Percentiles rank a stretch among this genome's conserved stretches.
Evolutionary conservation across 371 early-diverging fungal species (phyloP).

Genomic region (Rhizomucor miehei): DNA sequence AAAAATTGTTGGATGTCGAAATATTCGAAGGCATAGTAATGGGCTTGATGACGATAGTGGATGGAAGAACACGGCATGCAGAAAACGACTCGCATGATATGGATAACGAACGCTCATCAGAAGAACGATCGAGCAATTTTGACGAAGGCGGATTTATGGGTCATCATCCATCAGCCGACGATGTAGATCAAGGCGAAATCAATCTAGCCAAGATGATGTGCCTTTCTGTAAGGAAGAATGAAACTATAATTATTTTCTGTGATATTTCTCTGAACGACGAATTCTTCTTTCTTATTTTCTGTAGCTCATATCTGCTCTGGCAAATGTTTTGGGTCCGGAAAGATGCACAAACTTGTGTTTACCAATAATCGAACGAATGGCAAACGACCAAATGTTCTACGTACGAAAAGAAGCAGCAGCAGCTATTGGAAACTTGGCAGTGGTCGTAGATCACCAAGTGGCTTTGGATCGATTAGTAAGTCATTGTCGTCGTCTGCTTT

Average conservation of each 20-base stretch:
- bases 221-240: constrained; percentile 45
- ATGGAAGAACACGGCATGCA: constrained; percentile 23
- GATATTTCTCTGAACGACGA: neutral
- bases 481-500: constrained; percentile 1
- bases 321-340: constrained; percentile 42
- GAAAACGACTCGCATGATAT: neutral
- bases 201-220: constrained; percentile 58
- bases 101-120: constrained; percentile 5
- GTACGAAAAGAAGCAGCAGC: constrained; percentile 61
- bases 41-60: constrained; percentile 39
- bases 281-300: neutral
- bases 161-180: constrained; percentile 22
- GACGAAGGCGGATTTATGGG: constrained; percentile 18
- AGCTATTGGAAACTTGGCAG: constrained; percentile 48
- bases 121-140: constrained; percentile 10
- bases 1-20: constrained; percentile 47
- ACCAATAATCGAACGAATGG: constrained; percentile 51
- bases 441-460: constrained; percentile 35
- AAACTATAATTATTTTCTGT: neutral
- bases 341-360: constrained; percentile 46
- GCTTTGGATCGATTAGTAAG: constrained; percentile 47
- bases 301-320: constrained; percentile 53
- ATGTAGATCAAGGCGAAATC: constrained; percentile 48
- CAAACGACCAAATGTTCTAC: constrained; percentile 51
- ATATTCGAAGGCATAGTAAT: constrained; percentile 51